Evolutionary conservation across 345 rosid genomes (phyloP), one percentile per base, ranked within the genome.

Genomic region (Euphorbia pulcherrima): DNA sequence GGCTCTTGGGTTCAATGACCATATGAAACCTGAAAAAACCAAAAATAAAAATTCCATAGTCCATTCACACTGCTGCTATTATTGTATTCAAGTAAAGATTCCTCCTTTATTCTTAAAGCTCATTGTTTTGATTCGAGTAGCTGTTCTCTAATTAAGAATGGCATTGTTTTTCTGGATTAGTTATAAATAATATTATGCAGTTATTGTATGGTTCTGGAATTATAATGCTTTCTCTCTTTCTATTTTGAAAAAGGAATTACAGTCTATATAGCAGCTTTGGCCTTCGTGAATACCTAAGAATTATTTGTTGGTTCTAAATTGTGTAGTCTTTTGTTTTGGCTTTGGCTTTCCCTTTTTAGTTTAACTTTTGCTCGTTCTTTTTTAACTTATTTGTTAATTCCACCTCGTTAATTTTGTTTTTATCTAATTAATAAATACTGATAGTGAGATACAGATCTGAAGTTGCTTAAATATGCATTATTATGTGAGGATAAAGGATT

Each of bases 1-100:
- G 89, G 87, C 81, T 70, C 85, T 81, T 60, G 82, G 79, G 83
- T 77, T 75, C 83, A 37, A 69, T 48, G 78, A 55, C 2, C 41
- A 5, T 39, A 1, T 10, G 12, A 67, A 51, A 37, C 4, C 44
- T 9, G 44, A 39, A 39, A 6, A 44, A 44, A 44, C n/a, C n/a
- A n/a, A n/a, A n/a, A n/a, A n/a, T n/a, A n/a, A n/a, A n/a, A n/a
- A n/a, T n/a, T n/a, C n/a, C n/a, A 44, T 1, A 44, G 17, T 44
- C 16, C 13, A 44, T 44, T 1, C 18, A 7, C 4, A 1, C 50
- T 6, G 14, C 6, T 28, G 28, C 26, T 20, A 8, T 18, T 8
- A 4, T 39, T 26, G 6, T 23, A 21, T 37, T 39, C 47, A 12
- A 5, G 8, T 39, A 27, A 18, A 67, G 16, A 17, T 52, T 30